These are phyloP conservation scores for Rhizopus sp. DNA, from an alignment of 371 early-diverging fungal species.

Conservation along the genomic window DNA sequence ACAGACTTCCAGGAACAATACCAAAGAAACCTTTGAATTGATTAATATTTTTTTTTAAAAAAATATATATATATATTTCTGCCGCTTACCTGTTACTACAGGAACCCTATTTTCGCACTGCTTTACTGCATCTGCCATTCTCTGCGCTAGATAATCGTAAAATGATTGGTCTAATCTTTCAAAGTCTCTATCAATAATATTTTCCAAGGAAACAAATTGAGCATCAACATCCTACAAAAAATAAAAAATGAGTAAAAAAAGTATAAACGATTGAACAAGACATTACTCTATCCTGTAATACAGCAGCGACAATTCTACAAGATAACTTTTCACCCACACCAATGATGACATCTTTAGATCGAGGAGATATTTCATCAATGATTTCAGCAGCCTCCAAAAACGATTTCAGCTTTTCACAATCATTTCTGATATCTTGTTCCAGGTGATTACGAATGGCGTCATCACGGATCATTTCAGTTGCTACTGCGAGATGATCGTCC, in stretches of 20 bases:
- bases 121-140: constrained; percentile 65
- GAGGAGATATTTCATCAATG: constrained; percentile 95
- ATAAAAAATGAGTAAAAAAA: constrained; percentile 4
- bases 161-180: constrained; percentile 88
- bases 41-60: neutral
- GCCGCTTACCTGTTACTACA: constrained; percentile 78
- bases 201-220: constrained; percentile 83
- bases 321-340: constrained; percentile 94
- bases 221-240: constrained; percentile 75
- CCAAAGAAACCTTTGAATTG: constrained; percentile 84
- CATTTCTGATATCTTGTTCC: constrained; percentile 64
- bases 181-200: constrained; percentile 78
- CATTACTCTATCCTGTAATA: constrained; percentile 67
- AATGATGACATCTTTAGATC: constrained; percentile 94
- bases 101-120: constrained; percentile 72
- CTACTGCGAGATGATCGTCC: constrained; percentile 78
- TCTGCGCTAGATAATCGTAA: constrained; percentile 83
- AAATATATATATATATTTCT: neutral
- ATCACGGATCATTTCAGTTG: constrained; percentile 58
- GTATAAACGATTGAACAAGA: neutral
- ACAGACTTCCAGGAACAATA: constrained; percentile 90
- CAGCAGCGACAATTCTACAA: constrained; percentile 86
- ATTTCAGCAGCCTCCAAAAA: constrained; percentile 94
- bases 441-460: constrained; percentile 54
- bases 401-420: constrained; percentile 74